Conservation (phyloP, 495 filamentous ascomycete genomes). For the Neurospora sp. region DNA sequence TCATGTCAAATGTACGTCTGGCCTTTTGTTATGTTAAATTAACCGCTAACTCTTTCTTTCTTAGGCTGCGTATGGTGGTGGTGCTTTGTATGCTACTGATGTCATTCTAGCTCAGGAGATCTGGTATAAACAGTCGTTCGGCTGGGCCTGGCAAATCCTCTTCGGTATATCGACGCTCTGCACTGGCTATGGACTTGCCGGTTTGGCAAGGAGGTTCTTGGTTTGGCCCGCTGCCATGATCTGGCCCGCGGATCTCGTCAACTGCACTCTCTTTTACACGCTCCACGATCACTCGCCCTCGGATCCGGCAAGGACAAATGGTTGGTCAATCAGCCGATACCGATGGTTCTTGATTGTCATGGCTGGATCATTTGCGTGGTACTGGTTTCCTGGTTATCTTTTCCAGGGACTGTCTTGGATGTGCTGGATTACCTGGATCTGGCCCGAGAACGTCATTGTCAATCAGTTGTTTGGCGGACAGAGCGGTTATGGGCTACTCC, state of each 20-base stretch:
- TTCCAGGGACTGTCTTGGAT: constrained; percentile 49
- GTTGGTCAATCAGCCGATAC: constrained; percentile 58
- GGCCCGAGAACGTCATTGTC: constrained; percentile 51
- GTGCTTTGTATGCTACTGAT: constrained; percentile 38
- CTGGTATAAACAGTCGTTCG: constrained; percentile 28
- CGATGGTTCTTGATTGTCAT: constrained; percentile 54
- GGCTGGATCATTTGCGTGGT: constrained; percentile 39
- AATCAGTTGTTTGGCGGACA: constrained; percentile 61
- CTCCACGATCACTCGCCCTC: constrained; percentile 54
- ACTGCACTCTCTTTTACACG: constrained; percentile 54
- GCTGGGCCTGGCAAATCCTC: constrained; percentile 58
- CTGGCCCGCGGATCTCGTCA: constrained; percentile 59
- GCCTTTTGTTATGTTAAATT: not conserved
- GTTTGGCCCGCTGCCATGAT: constrained; percentile 65
- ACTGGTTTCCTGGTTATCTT: constrained; percentile 52
- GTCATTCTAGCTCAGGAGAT: constrained; percentile 33
- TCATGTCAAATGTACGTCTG: constrained; percentile 53
- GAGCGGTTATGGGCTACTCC: constrained; percentile 50
- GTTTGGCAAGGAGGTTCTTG: constrained; percentile 53
- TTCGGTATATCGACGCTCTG: constrained; percentile 62
- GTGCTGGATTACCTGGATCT: constrained; percentile 54
- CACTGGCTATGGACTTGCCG: constrained; percentile 63
- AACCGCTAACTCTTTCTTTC: constrained; percentile 6
- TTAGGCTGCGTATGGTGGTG: constrained; percentile 37
- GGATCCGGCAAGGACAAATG: constrained; percentile 47